Conservation (phyloP, 116 monocot genomes). For the Zostera marina region DNA sequence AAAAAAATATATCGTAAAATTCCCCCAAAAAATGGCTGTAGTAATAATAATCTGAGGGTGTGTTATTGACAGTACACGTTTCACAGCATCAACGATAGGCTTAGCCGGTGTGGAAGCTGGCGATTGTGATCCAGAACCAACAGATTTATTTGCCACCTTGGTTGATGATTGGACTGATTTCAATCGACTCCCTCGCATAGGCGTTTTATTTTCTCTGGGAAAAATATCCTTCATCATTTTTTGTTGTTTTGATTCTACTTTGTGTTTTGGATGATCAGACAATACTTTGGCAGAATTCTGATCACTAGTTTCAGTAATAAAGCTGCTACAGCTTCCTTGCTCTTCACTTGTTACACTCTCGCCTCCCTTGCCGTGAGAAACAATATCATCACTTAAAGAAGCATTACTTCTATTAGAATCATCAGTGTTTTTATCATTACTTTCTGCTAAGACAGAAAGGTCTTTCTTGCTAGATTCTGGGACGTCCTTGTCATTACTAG, state of each 20-base stretch:
- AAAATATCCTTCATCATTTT: slow-evolving; percentile 41
- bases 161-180: slow-evolving; percentile 19
- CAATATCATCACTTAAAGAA: slow-evolving; percentile 1
- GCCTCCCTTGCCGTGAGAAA: slow-evolving; percentile 3
- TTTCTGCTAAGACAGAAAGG: slow-evolving; percentile 7
- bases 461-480: slow-evolving; percentile 37
- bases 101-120: slow-evolving; percentile 10
- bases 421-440: slow-evolving; percentile 21
- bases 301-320: slow-evolving; percentile 9
- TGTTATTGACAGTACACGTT: slow-evolving; percentile 13
- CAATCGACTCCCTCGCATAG: slow-evolving; percentile 32
- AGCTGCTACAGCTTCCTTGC: neutral
- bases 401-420: slow-evolving; percentile 22
- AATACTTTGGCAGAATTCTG: slow-evolving; percentile 18
- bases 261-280: slow-evolving; percentile 17
- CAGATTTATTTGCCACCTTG: slow-evolving; percentile 20
- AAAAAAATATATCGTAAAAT: neutral
- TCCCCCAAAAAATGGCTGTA: too few relatives aligned
- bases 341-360: slow-evolving; percentile 2
- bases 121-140: slow-evolving; percentile 27
- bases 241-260: slow-evolving; percentile 30
- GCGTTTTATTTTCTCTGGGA: slow-evolving; percentile 52
- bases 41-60: slow-evolving; percentile 25
- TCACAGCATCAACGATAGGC: slow-evolving; percentile 21
- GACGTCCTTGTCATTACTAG: slow-evolving; percentile 66